Base-by-base conservation (phyloP, 2,329 filamentous ascomycete genomes). In the Celoporthe dispersa region DNA sequence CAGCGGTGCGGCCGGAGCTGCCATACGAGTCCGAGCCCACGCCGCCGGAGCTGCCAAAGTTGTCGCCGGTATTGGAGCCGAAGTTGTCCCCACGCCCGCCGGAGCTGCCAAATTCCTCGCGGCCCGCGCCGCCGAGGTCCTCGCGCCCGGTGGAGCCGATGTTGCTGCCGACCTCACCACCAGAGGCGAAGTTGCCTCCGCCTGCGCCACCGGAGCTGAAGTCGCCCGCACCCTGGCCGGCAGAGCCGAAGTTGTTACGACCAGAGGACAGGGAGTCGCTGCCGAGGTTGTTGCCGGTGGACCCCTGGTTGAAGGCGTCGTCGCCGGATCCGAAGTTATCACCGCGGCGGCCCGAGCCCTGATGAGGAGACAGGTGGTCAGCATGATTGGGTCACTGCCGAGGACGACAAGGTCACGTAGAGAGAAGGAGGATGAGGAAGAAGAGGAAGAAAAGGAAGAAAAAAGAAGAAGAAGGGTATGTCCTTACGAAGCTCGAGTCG, bases 261-360 rank as follows among this genome's bases (percentile, higher is more conserved):
- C 73, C 73, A 7, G 73, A 72, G 60, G 70, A 72, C 25, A 71
- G 59, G 12, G 66, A 67, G 64, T 71, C 70, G 28, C n/a, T 61
- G 64, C 76, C 75, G 66, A 69, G 73, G 66, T 70, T 71, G 60
- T 59, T 70, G 67, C 71, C 60, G 61, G 63, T 76, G 33, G 73
- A 76, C 59, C 75, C 75, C 61, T 75, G 69, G 44, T 74, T 74
- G 55, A 74, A 78, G 65, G 68, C 74, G 72, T 77, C 74, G 72
- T 76, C 73, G 73, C 70, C 73, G 62, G 72, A 64, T 19, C 71
- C 70, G 25, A 71, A 73, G 66, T 75, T 68, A 67, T 73, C 73
- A 64, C 68, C 70, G 44, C 74, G 53, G 41, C 71, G 72, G 64
- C 66, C 70, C 59, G 70, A 71, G 70, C 70, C 67, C 75, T 78